These are phyloP conservation scores for Tolypocladium paradoxum DNA, from an alignment of 2,329 filamentous ascomycete genomes.

Conservation along the genomic window DNA sequence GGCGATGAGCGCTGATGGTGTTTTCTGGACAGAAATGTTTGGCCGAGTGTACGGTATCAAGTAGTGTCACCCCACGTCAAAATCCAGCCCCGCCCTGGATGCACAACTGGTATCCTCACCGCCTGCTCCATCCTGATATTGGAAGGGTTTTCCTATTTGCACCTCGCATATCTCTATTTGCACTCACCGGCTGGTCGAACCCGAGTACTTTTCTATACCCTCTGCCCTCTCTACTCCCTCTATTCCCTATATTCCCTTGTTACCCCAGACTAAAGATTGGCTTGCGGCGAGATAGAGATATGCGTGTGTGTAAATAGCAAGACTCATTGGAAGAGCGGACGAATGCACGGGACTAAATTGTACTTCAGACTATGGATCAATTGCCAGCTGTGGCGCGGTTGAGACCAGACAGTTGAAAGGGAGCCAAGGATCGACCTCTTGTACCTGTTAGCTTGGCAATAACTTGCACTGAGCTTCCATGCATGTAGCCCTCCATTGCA, in stretches of 20 bases:
- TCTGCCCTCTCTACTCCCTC: too few species aligned
- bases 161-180: too few species aligned
- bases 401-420: not conserved
- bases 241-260: too few species aligned
- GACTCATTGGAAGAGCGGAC: too few species aligned
- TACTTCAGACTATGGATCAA: not conserved
- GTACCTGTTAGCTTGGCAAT: not conserved
- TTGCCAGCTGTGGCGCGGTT: not conserved
- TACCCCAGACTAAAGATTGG: too few species aligned
- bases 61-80: not conserved
- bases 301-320: too few species aligned
- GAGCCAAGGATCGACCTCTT: not conserved
- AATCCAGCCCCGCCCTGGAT: not conserved
- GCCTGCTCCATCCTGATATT: slow-evolving; percentile 1
- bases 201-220: too few species aligned
- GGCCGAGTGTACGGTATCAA: not conserved
- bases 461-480: not conserved
- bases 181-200: too few species aligned
- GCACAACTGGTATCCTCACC: not conserved
- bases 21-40: not conserved
- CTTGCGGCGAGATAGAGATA: too few species aligned
- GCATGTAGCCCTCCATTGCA: not conserved
- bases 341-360: not conserved
- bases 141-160: too few species aligned
- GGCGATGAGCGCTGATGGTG: not conserved